Evolutionary conservation across 148 eudicot species (phyloP), one percentile per base, ranked within the genome.

Genomic region (Chenopodium suecicum): DNA sequence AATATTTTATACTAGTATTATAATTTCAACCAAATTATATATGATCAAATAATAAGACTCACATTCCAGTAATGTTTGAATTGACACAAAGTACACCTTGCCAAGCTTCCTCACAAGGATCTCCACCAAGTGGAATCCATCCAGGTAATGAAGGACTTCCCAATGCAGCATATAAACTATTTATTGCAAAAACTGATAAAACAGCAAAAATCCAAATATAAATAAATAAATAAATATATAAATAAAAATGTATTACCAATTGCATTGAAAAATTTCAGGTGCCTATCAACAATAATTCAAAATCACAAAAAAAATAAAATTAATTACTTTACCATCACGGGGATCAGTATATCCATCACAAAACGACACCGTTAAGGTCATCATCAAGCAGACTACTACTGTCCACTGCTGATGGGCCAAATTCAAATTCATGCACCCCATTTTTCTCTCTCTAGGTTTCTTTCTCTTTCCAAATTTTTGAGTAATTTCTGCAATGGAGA

Each of bases 11-110:
- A 31, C 32, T 34, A 34, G 4, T 34, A 41, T 41, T 41, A 41
- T 13, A 32, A 1, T 3, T 7, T 56, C n/a, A 52, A 52, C 0
- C 1, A 12, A 52, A 52, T 0, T 52, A 52, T 52, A 52, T 52
- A 52, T 64, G 25, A 46, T 25, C 19, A 48, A 77, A 37, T 23
- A 4, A 32, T 63, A 65, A 9, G 2, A 76, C 79, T 70, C 90
- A 96, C 99, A 96, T 86, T 88, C 84, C 91, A 12, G 97, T 92
- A 78, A 96, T 86, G 82, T 92, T 92, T 71, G 98, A 82, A 83
- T 87, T 92, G 70, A 94, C 99, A 82, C 99, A 96, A 63, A 81
- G 91, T n/a, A 96, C 94, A 54, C 99, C 99, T 90, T 90, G 97
- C 99, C 99, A 96, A 86, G 83, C 88, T 29, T 91, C 94, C 22